Conservation (phyloP, 257 asterid species). For the Forsythia suspensa region DNA sequence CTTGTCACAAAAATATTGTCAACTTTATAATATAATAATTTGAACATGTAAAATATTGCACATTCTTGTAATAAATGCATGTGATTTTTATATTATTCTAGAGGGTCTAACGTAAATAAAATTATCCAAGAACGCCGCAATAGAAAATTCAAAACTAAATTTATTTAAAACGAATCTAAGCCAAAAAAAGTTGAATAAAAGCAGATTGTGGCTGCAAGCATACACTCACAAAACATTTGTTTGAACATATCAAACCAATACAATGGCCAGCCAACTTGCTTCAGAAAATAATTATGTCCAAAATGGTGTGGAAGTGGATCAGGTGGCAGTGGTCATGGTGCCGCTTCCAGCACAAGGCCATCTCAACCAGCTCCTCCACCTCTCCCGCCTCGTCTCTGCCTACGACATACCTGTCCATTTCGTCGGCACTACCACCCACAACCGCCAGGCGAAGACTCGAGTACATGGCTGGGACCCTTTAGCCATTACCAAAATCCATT, state of each 20-base stretch:
- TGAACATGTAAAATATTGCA: not conserved
- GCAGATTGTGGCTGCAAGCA: too few relatives aligned
- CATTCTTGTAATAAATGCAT: not conserved
- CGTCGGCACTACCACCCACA: not conserved
- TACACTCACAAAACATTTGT: not conserved
- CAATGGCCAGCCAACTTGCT: not conserved
- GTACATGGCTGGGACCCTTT: constrained; percentile 10
- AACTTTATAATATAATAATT: not conserved
- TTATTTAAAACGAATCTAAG: not conserved
- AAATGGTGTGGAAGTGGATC: constrained; percentile 3
- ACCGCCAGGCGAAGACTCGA: not conserved
- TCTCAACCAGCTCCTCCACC: constrained; percentile 14
- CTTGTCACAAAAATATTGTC: not conserved
- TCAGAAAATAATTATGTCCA: not conserved
- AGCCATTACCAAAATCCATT: not conserved
- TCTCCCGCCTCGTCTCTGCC: constrained; percentile 1
- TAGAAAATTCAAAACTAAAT: not conserved
- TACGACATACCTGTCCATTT: not conserved
- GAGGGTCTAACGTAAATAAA: too few relatives aligned
- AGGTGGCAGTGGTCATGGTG: constrained; percentile 11
- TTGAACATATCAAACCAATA: not conserved
- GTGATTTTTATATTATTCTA: too few relatives aligned
- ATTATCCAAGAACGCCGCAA: not conserved
- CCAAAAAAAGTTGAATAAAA: not conserved
- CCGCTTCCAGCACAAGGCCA: constrained; percentile 5